phyloP scores from a whole-genome alignment of 768 basidiomycete genomes.

The Agrocybe pediades region DNA sequence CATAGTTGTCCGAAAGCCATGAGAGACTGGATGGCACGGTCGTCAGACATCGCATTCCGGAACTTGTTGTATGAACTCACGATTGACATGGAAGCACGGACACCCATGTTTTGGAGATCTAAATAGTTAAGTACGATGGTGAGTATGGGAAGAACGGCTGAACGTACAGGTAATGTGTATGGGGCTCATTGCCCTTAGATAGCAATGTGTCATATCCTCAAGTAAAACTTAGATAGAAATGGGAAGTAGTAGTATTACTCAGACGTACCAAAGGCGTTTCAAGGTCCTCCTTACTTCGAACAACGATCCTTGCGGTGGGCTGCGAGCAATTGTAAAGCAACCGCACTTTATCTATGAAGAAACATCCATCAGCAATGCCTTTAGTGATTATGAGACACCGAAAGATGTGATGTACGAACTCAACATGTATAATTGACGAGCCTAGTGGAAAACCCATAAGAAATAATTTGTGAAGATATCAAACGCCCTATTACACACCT shows the following conservation, averaged over 20 bases:
- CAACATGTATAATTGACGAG: constrained; percentile 66
- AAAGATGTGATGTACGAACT: too few species aligned
- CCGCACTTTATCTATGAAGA: constrained; percentile 66
- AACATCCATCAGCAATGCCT: not conserved
- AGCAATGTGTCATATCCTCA: constrained; percentile 83
- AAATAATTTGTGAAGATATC: not conserved
- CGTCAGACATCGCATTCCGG: not conserved
- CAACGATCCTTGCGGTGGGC: constrained; percentile 72
- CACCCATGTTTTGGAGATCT: constrained; percentile 83
- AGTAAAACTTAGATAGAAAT: not conserved
- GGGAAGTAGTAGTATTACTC: not conserved
- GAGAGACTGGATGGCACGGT: constrained; percentile 53
- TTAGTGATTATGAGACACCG: too few species aligned
- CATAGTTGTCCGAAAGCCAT: constrained; percentile 78
- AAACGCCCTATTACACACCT: constrained; percentile 39
- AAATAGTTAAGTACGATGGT: not conserved
- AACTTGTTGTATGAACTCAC: constrained; percentile 37
- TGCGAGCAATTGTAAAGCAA: constrained; percentile 74
- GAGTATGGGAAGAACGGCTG: not conserved
- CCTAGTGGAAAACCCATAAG: constrained; percentile 40
- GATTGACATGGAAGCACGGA: constrained; percentile 85
- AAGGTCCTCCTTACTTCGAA: constrained; percentile 62
- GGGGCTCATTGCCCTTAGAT: constrained; percentile 85
- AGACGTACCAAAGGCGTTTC: constrained; percentile 56
- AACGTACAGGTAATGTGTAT: constrained; percentile 76